Evolutionary conservation across 148 eudicot species (phyloP).

Genomic region (Simmondsia chinensis): DNA sequence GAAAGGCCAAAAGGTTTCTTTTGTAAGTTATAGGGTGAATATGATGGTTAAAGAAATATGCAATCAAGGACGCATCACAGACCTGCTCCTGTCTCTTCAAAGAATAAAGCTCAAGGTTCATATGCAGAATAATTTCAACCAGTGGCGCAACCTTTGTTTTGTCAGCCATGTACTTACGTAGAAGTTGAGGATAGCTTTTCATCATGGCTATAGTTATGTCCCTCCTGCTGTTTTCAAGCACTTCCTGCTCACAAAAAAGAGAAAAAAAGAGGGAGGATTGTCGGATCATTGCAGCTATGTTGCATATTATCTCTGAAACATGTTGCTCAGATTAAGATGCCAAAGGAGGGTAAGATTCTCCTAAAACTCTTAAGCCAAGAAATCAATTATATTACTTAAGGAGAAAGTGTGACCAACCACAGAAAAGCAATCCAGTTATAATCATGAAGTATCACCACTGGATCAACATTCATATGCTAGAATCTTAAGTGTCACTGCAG

Average conservation of each 20-base stretch:
- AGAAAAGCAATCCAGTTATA: too few species aligned
- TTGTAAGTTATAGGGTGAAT: not conserved
- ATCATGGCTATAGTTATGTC: slow-evolving; percentile 75
- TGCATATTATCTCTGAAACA: too few species aligned
- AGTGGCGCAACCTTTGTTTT: slow-evolving; percentile 75
- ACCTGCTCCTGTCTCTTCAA: slow-evolving; percentile 98
- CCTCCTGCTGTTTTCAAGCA: slow-evolving; percentile 47
- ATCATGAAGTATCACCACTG: too few species aligned
- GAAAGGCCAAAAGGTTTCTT: slow-evolving; percentile 1
- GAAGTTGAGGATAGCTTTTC: slow-evolving; percentile 74
- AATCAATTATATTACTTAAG: too few species aligned
- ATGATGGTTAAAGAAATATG: not conserved
- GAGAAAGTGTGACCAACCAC: too few species aligned
- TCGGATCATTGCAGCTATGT: not conserved
- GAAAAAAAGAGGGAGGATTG: not conserved
- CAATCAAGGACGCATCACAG: slow-evolving; percentile 2
- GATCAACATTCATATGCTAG: too few species aligned
- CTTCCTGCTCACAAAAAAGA: slow-evolving; percentile 44
- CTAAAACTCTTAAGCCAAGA: too few species aligned
- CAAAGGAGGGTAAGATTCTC: too few species aligned
- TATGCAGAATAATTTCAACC: slow-evolving; percentile 53
- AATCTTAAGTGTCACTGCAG: too few species aligned
- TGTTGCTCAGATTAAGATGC: too few species aligned
- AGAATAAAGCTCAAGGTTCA: slow-evolving; percentile 93
- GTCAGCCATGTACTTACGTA: slow-evolving; percentile 81